A percentile compares a stretch with the other conserved stretches of the same genome.
These are phyloP conservation scores for Cerioporus squamosus DNA, from an alignment of 1,284 basidiomycete species.

Conservation along the genomic window DNA sequence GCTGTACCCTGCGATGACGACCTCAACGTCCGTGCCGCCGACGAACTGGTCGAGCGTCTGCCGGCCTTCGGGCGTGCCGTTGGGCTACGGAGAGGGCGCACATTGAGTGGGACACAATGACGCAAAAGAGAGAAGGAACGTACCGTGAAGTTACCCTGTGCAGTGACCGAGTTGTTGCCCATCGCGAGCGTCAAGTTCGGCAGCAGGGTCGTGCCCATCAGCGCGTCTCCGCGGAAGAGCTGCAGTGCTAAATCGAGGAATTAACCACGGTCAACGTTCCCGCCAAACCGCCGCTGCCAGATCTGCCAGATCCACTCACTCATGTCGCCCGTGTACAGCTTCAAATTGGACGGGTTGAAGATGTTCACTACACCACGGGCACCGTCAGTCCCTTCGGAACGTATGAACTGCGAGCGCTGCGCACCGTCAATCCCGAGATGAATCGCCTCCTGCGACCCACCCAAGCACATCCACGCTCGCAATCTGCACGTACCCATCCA, in stretches of 20 bases:
- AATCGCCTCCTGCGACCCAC: slow-evolving; percentile 68
- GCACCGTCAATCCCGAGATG: slow-evolving; percentile 59
- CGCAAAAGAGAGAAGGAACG: slow-evolving; percentile 7
- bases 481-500: slow-evolving; percentile 64
- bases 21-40: slow-evolving; percentile 58
- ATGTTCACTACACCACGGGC: slow-evolving; percentile 46
- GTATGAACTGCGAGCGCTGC: too few species aligned
- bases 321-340: slow-evolving; percentile 62
- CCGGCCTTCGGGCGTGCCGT: slow-evolving; percentile 61
- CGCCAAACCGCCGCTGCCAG: too few species aligned
- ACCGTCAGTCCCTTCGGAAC: neutral
- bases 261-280: slow-evolving; percentile 5
- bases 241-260: too few species aligned
- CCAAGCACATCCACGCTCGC: slow-evolving; percentile 69
- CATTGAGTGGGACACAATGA: too few species aligned
- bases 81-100: slow-evolving; percentile 38
- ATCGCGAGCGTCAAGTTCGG: slow-evolving; percentile 61
- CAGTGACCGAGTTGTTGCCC: slow-evolving; percentile 59
- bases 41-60: slow-evolving; percentile 77
- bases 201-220: slow-evolving; percentile 62
- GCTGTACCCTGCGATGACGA: slow-evolving; percentile 60
- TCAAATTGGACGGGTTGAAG: slow-evolving; percentile 76
- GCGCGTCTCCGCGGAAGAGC: slow-evolving; percentile 53
- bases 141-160: slow-evolving; percentile 56
- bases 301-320: slow-evolving; percentile 41